Evolutionary conservation across 2,329 filamentous ascomycete genomes (phyloP).

Genomic region (Talaromyces sp.): DNA sequence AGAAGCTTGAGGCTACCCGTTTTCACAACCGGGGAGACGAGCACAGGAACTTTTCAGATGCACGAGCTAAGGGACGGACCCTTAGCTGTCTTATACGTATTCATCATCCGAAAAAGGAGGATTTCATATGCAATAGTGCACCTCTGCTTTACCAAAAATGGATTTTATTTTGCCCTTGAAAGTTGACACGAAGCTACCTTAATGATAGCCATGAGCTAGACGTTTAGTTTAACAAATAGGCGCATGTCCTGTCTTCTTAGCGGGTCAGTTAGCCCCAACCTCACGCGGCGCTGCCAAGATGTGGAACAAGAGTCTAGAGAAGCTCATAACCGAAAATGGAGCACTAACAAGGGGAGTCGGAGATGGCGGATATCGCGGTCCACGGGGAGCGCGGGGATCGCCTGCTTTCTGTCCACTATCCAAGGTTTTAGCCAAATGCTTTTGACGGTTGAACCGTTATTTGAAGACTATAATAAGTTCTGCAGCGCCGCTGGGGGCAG

Average conservation of each 20-base stretch:
- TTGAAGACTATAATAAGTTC: not conserved
- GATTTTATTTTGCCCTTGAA: not conserved
- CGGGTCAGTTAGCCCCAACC: not conserved
- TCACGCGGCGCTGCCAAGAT: not conserved
- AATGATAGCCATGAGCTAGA: not conserved
- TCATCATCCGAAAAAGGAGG: not conserved
- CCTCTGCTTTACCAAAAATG: not conserved
- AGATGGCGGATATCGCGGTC: constrained; percentile 1
- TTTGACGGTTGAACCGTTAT: not conserved
- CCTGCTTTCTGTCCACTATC: not conserved
- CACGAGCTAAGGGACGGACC: not conserved
- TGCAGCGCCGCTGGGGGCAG: not conserved
- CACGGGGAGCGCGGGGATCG: not conserved
- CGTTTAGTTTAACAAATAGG: not conserved
- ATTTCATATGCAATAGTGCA: not conserved
- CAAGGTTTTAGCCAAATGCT: not conserved
- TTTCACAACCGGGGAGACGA: not conserved
- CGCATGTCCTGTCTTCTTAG: not conserved
- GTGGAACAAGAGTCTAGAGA: too few species aligned
- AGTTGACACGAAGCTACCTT: not conserved
- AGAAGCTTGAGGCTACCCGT: not conserved
- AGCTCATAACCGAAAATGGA: not conserved
- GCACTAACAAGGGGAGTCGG: not conserved
- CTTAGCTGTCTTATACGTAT: not conserved
- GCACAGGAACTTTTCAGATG: too few species aligned